phyloP scores from a whole-genome alignment of 306 rosid genomes.

The Abrus precatorius region DNA sequence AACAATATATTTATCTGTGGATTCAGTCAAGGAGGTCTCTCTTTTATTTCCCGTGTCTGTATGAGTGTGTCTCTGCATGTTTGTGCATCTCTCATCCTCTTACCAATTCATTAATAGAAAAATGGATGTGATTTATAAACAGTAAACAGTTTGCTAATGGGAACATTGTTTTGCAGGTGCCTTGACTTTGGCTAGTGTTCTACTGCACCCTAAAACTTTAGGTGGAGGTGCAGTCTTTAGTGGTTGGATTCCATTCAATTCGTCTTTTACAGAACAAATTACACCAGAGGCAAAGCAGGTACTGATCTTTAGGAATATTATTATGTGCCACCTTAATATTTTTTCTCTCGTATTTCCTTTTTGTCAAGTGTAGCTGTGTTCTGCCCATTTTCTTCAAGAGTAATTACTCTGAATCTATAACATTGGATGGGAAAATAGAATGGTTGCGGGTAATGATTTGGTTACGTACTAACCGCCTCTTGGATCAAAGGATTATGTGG shows the following conservation, averaged over 20 bases:
- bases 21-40: conserved; percentile 93
- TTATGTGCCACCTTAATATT: conserved; percentile 21
- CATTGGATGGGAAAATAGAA: not conserved
- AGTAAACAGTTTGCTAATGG: conserved; percentile 20
- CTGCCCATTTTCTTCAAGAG: not conserved
- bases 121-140: not conserved
- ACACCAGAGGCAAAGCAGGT: conserved; percentile 82
- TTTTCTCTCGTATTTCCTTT: not conserved
- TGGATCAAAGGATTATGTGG: conserved; percentile 2
- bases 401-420: not conserved
- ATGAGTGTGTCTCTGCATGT: not conserved
- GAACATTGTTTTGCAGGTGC: conserved; percentile 67
- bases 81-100: not conserved
- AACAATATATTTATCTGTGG: conserved; percentile 86
- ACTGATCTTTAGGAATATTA: conserved; percentile 28
- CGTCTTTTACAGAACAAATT: conserved; percentile 61
- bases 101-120: conserved; percentile 12
- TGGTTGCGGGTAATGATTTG: not conserved
- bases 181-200: conserved; percentile 84
- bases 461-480: not conserved
- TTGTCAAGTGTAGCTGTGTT: not conserved
- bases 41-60: conserved; percentile 18
- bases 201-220: conserved; percentile 85
- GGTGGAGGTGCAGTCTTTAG: conserved; percentile 94
- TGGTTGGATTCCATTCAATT: conserved; percentile 90